Evolutionary conservation across 495 filamentous ascomycete species (phyloP).

Genomic region (Jackrogersella minutella): DNA sequence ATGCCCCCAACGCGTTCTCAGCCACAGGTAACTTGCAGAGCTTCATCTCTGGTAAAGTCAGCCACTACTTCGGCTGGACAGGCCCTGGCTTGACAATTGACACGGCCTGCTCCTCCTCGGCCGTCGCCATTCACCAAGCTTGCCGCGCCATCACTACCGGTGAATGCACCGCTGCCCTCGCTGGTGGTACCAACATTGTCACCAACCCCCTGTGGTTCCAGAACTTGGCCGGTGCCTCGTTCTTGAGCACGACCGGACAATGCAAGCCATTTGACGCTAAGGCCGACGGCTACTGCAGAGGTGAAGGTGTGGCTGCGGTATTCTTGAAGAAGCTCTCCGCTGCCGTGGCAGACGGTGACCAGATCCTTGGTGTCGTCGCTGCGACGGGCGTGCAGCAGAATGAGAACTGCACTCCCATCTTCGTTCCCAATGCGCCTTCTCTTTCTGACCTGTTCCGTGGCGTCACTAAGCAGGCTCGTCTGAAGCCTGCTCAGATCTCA

Average conservation of each 20-base stretch:
- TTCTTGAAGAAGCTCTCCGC: slow-evolving; percentile 60
- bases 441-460: slow-evolving; percentile 41
- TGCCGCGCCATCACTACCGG: slow-evolving; percentile 50
- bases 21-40: slow-evolving; percentile 40
- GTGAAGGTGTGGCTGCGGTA: slow-evolving; percentile 61
- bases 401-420: slow-evolving; percentile 45
- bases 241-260: slow-evolving; percentile 49
- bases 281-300: slow-evolving; percentile 68
- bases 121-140: slow-evolving; percentile 56
- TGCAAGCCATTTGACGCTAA: slow-evolving; percentile 50
- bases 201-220: slow-evolving; percentile 41
- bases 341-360: slow-evolving; percentile 55
- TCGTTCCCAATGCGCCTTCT: slow-evolving; percentile 48
- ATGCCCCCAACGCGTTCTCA: slow-evolving; percentile 41
- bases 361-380: slow-evolving; percentile 63
- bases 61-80: slow-evolving; percentile 61
- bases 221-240: slow-evolving; percentile 51
- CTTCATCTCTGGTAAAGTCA: slow-evolving; percentile 43
- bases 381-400: slow-evolving; percentile 59
- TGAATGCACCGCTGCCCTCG: slow-evolving; percentile 54
- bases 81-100: slow-evolving; percentile 63
- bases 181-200: slow-evolving; percentile 46
- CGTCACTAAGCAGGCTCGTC: slow-evolving; percentile 29
- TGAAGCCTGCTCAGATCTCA: slow-evolving; percentile 33
- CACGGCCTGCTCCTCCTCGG: slow-evolving; percentile 63